Evolutionary conservation across 257 asterid species (phyloP), one percentile per base, ranked within the genome.

Genomic region (Gentiana straminea): DNA sequence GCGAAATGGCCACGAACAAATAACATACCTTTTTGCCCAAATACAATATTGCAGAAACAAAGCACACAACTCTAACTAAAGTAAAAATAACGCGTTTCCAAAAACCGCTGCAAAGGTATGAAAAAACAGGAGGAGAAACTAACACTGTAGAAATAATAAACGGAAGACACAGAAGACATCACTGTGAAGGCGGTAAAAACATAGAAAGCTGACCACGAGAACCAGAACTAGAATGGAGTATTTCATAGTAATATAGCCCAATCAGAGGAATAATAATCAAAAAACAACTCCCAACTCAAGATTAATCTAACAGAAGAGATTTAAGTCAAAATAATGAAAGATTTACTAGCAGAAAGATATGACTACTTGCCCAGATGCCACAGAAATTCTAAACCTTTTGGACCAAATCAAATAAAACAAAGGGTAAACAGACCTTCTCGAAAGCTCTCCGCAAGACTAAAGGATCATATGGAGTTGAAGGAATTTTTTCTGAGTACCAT

Each of bases 401-500:
- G 51, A n/a, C 35, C 50, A 15, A 34, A 36, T 24, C 13, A 37
- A 50, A 8, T 3, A 61, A 65, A 66, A 57, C 46, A 64, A 8
- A 44, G 33, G 67, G 57, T 54, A 64, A 70, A 61, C 77, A 65
- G 60, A 85, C 99, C 99, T 88, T 92, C 76, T 92, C 97, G 76
- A 92, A 92, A 68, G 94, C 94, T 72, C 64, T 70, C 67, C 95
- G 86, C 68, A 92, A 71, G 71, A 79, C 79, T 60, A 83, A 78
- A 70, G 80, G 77, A 49, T 88, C 94, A 59, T 85, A 92, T 62
- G 94, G 86, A 62, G 77, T 61, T 57, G 84, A 73, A 61, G 97
- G 99, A 68, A 86, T 79, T 51, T 76, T 73, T 71, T 85, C 99
- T 34, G 77, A 64, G 60, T 62, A 85, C 99, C 99, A 92, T 57